Conservation (phyloP, 257 asterid genomes). For the Solanum rostratum region DNA sequence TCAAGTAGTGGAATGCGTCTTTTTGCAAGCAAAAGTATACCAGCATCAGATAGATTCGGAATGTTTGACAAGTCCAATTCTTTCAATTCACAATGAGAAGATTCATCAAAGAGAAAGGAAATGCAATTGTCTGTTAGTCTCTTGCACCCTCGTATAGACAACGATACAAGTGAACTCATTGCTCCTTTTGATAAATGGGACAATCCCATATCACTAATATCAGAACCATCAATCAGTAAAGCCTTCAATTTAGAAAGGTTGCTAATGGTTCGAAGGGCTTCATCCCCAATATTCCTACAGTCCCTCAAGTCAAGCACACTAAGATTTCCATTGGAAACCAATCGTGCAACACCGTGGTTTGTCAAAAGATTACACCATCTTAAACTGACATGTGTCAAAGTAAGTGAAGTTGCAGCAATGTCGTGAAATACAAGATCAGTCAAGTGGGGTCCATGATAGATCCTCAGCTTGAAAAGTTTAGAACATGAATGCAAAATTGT, state of each 20-base stretch:
- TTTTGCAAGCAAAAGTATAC: slow-evolving; percentile 54
- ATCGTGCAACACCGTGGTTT: slow-evolving; percentile 51
- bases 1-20: slow-evolving; percentile 51
- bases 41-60: slow-evolving; percentile 65
- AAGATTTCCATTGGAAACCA: slow-evolving; percentile 60
- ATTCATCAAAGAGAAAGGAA: slow-evolving; percentile 42
- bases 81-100: slow-evolving; percentile 38
- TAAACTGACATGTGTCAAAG: slow-evolving; percentile 64
- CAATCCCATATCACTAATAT: slow-evolving; percentile 72
- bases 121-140: slow-evolving; percentile 77
- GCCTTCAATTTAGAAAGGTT: slow-evolving; percentile 58
- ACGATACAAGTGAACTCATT: slow-evolving; percentile 41
- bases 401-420: slow-evolving; percentile 69
- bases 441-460: slow-evolving; percentile 67
- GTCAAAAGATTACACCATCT: slow-evolving; percentile 92
- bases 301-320: slow-evolving; percentile 66
- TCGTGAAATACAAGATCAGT: slow-evolving; percentile 94
- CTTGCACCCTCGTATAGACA: slow-evolving; percentile 88
- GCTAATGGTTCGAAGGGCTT: slow-evolving; percentile 56
- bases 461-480: slow-evolving; percentile 54
- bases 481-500: slow-evolving; percentile 85
- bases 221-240: slow-evolving; percentile 70
- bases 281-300: slow-evolving; percentile 74
- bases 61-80: slow-evolving; percentile 80
- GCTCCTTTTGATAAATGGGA: slow-evolving; percentile 55